These are phyloP conservation scores for barrel medic (Medicago truncatula) DNA, from an alignment of 306 rosid genomes.

Conservation along the genomic window DNA sequence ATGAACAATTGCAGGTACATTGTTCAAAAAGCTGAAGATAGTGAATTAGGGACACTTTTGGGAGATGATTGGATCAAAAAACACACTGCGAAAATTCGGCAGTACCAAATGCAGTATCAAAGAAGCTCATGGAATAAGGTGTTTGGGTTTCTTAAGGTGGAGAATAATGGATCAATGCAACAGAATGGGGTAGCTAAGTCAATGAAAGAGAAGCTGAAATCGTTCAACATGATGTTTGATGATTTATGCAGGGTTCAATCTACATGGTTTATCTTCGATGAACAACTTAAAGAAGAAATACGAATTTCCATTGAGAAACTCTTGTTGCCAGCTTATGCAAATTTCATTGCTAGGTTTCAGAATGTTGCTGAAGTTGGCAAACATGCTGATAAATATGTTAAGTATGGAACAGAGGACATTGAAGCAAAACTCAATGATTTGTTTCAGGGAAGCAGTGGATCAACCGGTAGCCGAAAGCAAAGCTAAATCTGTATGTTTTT, in stretches of 20 bases:
- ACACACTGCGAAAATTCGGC: conserved; percentile 74
- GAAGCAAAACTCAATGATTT: conserved; percentile 62
- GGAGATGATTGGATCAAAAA: conserved; percentile 93
- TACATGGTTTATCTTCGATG: conserved; percentile 73
- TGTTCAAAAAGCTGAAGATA: conserved; percentile 76
- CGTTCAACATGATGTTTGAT: conserved; percentile 70
- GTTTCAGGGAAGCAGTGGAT: conserved; percentile 66
- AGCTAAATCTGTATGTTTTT: conserved; percentile 35
- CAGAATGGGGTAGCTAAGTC: conserved; percentile 55
- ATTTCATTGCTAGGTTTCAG: conserved; percentile 66
- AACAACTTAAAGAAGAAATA: conserved; percentile 76
- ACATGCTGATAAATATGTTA: conserved; percentile 64
- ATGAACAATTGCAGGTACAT: conserved; percentile 93
- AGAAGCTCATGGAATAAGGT: conserved; percentile 85
- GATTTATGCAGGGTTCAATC: conserved; percentile 72
- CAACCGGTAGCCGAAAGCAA: conserved; percentile 67
- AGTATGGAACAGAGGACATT: conserved; percentile 59
- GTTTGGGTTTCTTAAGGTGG: conserved; percentile 63
- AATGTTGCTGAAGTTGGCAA: conserved; percentile 63
- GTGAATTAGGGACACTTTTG: conserved; percentile 73
- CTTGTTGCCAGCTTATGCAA: conserved; percentile 73
- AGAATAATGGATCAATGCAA: conserved; percentile 57
- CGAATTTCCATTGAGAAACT: conserved; percentile 61
- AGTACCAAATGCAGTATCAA: conserved; percentile 68
- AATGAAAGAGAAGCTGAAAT: conserved; percentile 79